Conservation (phyloP, 2,329 filamentous ascomycete species). For the Leptographium procerum region DNA sequence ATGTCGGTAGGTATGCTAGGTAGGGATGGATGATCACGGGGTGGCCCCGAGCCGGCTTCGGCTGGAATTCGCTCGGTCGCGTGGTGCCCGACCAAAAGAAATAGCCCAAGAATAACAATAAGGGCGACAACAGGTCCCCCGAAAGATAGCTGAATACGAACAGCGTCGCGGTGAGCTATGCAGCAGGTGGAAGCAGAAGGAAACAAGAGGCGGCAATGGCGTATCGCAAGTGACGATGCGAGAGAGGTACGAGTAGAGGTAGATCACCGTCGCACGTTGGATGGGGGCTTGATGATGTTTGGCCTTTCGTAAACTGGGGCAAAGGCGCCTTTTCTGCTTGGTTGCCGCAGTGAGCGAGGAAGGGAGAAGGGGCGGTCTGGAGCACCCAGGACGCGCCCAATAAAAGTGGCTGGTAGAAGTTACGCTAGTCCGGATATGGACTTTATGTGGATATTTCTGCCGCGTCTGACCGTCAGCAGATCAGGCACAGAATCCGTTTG, state of each 20-base stretch:
- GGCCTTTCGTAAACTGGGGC: background rate
- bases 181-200: background rate
- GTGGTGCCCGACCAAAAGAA: background rate
- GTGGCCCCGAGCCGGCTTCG: background rate
- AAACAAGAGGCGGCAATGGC: background rate
- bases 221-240: background rate
- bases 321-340: background rate
- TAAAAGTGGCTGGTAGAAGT: background rate
- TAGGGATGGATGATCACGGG: background rate
- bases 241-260: too few species aligned
- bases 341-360: constrained; percentile 6
- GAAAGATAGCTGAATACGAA: background rate
- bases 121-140: background rate
- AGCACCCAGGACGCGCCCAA: background rate
- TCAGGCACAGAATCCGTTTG: background rate
- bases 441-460: background rate
- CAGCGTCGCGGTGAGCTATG: background rate
- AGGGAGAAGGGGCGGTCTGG: background rate
- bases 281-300: background rate
- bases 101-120: background rate
- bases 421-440: background rate
- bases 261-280: background rate
- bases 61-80: background rate
- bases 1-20: background rate
- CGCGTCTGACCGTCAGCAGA: background rate